These are phyloP conservation scores for Phytophthora boehmeriae DNA, from an alignment of 352 stramenopile species.

Conservation along the genomic window DNA sequence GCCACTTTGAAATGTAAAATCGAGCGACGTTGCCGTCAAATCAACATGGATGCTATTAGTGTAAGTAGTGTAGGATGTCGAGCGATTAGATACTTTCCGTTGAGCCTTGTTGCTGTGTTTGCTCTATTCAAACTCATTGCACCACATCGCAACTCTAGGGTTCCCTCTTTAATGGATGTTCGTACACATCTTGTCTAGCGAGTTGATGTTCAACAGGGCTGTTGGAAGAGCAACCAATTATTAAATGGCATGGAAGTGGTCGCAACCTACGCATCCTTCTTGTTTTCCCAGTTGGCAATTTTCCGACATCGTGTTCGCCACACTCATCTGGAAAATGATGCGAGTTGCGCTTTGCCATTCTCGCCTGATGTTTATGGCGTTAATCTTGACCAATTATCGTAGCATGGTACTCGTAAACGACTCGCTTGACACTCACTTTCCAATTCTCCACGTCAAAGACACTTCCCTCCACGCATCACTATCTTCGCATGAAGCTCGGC, in stretches of 20 bases:
- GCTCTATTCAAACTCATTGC: too few relatives aligned
- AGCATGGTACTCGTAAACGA: neutral
- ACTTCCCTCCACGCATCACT: neutral
- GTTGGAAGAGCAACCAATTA: neutral
- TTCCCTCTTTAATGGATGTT: too few relatives aligned
- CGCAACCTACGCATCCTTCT: neutral
- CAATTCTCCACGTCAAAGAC: constrained; percentile 1
- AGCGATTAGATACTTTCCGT: too few relatives aligned
- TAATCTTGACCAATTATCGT: too few relatives aligned
- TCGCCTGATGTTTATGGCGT: neutral
- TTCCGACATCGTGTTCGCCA: neutral
- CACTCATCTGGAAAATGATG: neutral
- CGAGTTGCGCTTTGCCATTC: neutral
- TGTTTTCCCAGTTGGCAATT: neutral
- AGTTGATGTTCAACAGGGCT: neutral
- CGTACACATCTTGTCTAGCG: too few relatives aligned
- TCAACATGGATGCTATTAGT: too few relatives aligned
- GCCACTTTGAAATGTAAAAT: too few relatives aligned
- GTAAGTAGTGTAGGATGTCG: too few relatives aligned
- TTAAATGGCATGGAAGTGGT: too few relatives aligned
- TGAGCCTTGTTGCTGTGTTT: too few relatives aligned
- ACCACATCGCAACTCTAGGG: too few relatives aligned
- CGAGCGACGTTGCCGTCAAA: too few relatives aligned
- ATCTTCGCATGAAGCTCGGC: constrained; percentile 3
- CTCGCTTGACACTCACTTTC: neutral